phyloP scores from a whole-genome alignment of 805 yeast genomes.

The Limtongozyma cylindracea region DNA sequence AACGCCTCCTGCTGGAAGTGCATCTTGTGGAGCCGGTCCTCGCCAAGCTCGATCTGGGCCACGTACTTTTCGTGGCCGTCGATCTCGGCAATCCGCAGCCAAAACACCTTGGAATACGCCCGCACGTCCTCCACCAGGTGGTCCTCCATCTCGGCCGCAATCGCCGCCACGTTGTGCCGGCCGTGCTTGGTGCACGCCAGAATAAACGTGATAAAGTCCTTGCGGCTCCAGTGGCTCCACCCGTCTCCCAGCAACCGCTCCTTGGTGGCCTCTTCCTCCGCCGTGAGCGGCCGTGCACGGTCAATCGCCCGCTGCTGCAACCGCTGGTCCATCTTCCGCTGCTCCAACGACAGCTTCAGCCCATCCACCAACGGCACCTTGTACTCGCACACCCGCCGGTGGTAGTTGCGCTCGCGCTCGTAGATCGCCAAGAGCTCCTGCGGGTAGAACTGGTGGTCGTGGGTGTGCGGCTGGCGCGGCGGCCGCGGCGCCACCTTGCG shows the following conservation, averaged over 20 bases:
- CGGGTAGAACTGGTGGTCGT: constrained; percentile 56
- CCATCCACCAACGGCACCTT: too few relatives aligned
- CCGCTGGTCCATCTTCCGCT: constrained; percentile 24
- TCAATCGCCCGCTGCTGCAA: constrained; percentile 27
- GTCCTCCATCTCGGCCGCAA: constrained; percentile 22
- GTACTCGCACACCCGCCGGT: too few relatives aligned
- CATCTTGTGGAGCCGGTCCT: constrained; percentile 32
- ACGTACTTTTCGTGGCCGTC: constrained; percentile 52
- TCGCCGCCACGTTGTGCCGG: constrained; percentile 18
- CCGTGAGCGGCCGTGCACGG: constrained; percentile 29
- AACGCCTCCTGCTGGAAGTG: constrained; percentile 28
- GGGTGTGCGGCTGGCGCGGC: constrained; percentile 26
- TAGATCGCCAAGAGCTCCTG: constrained; percentile 22
- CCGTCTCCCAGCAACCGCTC: constrained; percentile 25
- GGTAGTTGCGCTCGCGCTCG: constrained; percentile 40
- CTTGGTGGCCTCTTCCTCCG: constrained; percentile 31
- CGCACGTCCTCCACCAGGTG: constrained; percentile 22
- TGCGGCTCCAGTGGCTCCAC: constrained; percentile 43
- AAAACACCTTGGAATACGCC: constrained; percentile 30
- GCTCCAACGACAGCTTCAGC: constrained; percentile 22
- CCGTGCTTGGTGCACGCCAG: constrained; percentile 51
- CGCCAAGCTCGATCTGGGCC: constrained; percentile 50
- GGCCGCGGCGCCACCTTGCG: constrained; percentile 4
- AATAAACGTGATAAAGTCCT: constrained; percentile 50
- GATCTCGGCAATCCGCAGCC: constrained; percentile 31